Base-by-base conservation (phyloP, 768 basidiomycete genomes). In the Suillus luteus region DNA sequence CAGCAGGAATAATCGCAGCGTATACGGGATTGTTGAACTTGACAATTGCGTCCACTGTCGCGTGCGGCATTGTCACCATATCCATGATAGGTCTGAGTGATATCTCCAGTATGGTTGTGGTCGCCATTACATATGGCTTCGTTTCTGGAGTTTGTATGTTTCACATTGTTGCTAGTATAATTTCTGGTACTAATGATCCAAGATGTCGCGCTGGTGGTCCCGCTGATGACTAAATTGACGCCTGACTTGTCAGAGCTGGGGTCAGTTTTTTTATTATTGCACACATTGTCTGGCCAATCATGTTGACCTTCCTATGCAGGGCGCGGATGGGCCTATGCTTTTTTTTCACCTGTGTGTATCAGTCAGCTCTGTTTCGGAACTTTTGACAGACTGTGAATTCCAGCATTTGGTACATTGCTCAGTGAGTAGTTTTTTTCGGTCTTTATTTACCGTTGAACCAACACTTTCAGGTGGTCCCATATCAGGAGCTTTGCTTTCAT, bases 221-320 rank as follows among this genome's bases (percentile, higher is more conserved):
- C 84, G 1, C 75, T 83, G 76, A 65, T 86, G 14, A 78, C 77
- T 5, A 75, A 75, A 3, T 67, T 84, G 15, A 79, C 84, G 4
- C 72, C 77, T 8, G 77, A 79, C 24, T 79, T 82, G 55, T 72
- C 77, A 2, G 87, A 88, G 67, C 80, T 87, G 35, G 87, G 87
- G 54, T 79, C 43, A 19, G 79, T 65, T 22, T 0, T 0, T 48
- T 52, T 35, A 7, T 35, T 35, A 35, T 35, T 35, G 1, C 19
- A 8, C 3, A 24, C 3, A 10, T 33, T 12, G 9, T n/a, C 2
- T 37, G 7, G 35, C 24, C 14, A 27, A 27, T 22, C 3, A 22
- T 55, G n/a, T 61, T 35, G 31, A 14, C 4, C 19, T 11, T 59
- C 19, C 3, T 33, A 12, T 51, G 19, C 51, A 76, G 74, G 11